phyloP scores from a whole-genome alignment of 768 basidiomycete species.

The Hypholoma sublateritium region DNA sequence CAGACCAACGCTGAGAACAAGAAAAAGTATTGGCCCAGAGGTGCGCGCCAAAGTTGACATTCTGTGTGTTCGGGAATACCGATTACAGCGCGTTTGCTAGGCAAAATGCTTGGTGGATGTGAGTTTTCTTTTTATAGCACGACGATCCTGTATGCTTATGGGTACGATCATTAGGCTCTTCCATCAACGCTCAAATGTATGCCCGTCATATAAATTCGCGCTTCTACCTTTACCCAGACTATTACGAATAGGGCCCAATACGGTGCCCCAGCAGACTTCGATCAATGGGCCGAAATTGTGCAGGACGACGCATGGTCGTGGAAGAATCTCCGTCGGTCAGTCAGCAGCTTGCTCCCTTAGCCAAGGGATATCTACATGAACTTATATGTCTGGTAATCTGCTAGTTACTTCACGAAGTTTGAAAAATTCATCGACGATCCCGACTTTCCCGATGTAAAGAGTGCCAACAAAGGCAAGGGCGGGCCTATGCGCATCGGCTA shows the following conservation, averaged over 20 bases:
- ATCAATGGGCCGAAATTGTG: conserved; percentile 58
- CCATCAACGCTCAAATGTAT: conserved; percentile 61
- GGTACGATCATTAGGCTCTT: conserved; percentile 42
- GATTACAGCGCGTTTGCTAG: conserved; percentile 27
- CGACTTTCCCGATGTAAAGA: conserved; percentile 46
- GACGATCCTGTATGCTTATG: background rate
- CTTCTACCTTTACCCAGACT: background rate
- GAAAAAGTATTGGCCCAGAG: conserved; percentile 64
- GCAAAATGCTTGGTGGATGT: conserved; percentile 75
- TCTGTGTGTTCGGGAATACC: background rate
- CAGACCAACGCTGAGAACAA: conserved; percentile 48
- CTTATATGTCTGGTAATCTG: no score
- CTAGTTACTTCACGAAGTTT: conserved; percentile 57
- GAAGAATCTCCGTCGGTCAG: conserved; percentile 50
- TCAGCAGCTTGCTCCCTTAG: background rate
- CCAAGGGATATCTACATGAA: no score
- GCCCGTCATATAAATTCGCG: background rate
- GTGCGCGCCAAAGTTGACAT: conserved; percentile 29
- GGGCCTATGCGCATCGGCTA: conserved; percentile 60
- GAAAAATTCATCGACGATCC: conserved; percentile 53
- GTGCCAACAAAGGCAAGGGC: conserved; percentile 39
- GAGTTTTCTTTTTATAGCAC: conserved; percentile 22
- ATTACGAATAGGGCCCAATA: conserved; percentile 51
- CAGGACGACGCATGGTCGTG: conserved; percentile 63
- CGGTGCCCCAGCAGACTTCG: conserved; percentile 67